Conservation (phyloP, 2,329 filamentous ascomycete genomes). For the Chaetomiaceae sp. region DNA sequence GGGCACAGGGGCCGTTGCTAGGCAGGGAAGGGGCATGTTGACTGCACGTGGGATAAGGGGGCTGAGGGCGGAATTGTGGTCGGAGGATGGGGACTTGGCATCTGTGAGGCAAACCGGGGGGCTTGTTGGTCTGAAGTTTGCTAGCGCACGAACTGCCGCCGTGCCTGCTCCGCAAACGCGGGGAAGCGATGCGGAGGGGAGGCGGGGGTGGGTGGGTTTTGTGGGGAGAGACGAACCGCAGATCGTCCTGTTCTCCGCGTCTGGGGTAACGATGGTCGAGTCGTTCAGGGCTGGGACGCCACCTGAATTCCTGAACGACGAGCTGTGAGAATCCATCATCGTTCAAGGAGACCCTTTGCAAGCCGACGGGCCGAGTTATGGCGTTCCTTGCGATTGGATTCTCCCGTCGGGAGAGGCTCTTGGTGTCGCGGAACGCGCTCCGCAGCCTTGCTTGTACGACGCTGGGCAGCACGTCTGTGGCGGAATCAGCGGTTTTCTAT, state of each 20-base stretch:
- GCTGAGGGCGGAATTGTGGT: not conserved
- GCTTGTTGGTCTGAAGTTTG: not conserved
- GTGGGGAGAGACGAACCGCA: not conserved
- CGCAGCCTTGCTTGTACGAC: not conserved
- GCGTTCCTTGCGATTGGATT: constrained; percentile 19
- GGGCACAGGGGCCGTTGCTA: constrained; percentile 8
- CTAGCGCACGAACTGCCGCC: constrained; percentile 10
- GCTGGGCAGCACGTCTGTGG: constrained; percentile 6
- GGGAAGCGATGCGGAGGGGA: not conserved
- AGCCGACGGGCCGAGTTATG: constrained; percentile 15
- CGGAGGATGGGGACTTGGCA: constrained; percentile 4
- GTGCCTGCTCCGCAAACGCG: constrained; percentile 12
- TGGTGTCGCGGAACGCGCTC: not conserved
- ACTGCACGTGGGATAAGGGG: constrained; percentile 4
- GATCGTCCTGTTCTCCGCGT: constrained; percentile 1
- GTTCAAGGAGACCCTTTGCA: not conserved
- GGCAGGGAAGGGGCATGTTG: not conserved
- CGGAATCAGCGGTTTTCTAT: not conserved
- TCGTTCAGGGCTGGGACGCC: not conserved
- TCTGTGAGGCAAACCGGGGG: not conserved
- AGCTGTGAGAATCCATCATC: not conserved
- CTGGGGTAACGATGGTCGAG: no score
- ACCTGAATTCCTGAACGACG: no score
- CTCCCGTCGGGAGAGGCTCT: not conserved
- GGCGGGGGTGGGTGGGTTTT: not conserved